A percentile compares a stretch with the other conserved stretches of the same genome.
Conservation (phyloP, 352 stramenopile genomes). For the Pythium aquatile region DNA sequence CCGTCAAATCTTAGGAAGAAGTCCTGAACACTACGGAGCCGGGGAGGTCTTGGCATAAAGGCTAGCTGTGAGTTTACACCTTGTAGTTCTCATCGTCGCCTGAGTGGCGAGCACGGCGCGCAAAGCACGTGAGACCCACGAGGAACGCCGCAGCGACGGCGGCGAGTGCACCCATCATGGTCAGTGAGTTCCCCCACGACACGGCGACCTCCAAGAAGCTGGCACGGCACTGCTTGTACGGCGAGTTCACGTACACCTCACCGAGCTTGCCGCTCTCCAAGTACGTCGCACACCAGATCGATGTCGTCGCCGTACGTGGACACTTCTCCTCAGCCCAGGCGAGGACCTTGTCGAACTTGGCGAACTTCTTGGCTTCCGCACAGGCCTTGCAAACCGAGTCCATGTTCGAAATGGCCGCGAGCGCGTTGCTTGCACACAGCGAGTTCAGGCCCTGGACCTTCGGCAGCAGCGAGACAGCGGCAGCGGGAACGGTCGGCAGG, state of each 20-base stretch:
- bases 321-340: constrained; percentile 68
- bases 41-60: not conserved
- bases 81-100: constrained; percentile 24
- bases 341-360: constrained; percentile 67
- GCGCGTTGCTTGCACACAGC: constrained; percentile 38
- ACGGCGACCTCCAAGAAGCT: constrained; percentile 66
- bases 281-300: constrained; percentile 63
- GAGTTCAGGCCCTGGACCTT: constrained; percentile 59
- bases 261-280: constrained; percentile 42
- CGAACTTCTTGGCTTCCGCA: constrained; percentile 49
- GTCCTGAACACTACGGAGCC: not conserved
- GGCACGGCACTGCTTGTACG: constrained; percentile 69
- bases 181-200: constrained; percentile 61
- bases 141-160: constrained; percentile 51
- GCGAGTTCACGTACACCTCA: constrained; percentile 58
- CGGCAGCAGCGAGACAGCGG: constrained; percentile 45
- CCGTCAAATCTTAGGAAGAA: not conserved
- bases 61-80: constrained; percentile 5
- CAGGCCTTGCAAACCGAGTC: constrained; percentile 55
- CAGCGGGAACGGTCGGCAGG: constrained; percentile 43
- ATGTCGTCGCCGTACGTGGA: constrained; percentile 42
- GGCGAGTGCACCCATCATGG: constrained; percentile 47
- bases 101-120: constrained; percentile 37
- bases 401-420: constrained; percentile 33
- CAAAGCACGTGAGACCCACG: constrained; percentile 59